phyloP scores from a whole-genome alignment of 2,329 filamentous ascomycete species.

The Thielaviopsis populi region DNA sequence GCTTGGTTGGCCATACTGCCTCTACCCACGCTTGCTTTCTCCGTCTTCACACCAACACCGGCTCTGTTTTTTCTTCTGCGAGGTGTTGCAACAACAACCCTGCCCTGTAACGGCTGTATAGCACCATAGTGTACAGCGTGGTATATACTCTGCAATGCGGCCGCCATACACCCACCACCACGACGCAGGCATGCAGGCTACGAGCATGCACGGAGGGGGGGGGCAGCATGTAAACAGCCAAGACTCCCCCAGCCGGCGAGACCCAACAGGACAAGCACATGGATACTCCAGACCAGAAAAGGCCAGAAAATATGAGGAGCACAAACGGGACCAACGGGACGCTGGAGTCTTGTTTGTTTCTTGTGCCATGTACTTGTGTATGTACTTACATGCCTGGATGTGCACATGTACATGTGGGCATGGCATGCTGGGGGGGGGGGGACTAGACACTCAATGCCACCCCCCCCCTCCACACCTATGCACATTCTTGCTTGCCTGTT shows the following conservation, averaged over 20 bases:
- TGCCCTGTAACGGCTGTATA: neutral
- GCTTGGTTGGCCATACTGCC: no score
- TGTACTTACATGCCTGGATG: neutral
- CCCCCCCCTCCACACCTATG: neutral
- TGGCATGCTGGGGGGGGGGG: no score
- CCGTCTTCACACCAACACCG: neutral
- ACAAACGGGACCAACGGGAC: neutral
- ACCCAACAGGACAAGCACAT: no score
- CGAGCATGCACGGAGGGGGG: no score
- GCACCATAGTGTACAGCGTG: neutral
- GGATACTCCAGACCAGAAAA: neutral
- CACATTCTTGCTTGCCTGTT: neutral
- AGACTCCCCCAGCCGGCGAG: no score
- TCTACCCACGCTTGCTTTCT: neutral
- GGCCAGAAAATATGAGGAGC: no score
- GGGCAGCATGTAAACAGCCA: no score
- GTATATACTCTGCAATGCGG: neutral
- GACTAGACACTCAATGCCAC: neutral
- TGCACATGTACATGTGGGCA: no score
- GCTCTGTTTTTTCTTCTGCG: neutral
- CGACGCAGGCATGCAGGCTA: no score
- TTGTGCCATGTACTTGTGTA: neutral
- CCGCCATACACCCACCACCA: neutral
- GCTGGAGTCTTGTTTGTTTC: neutral
- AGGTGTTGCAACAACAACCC: conserved; percentile 4